Percentiles rank a stretch among this genome's conserved stretches.
Evolutionary conservation across 108 stramenopile genomes (phyloP).

Genomic region (Ochromonas danica): DNA sequence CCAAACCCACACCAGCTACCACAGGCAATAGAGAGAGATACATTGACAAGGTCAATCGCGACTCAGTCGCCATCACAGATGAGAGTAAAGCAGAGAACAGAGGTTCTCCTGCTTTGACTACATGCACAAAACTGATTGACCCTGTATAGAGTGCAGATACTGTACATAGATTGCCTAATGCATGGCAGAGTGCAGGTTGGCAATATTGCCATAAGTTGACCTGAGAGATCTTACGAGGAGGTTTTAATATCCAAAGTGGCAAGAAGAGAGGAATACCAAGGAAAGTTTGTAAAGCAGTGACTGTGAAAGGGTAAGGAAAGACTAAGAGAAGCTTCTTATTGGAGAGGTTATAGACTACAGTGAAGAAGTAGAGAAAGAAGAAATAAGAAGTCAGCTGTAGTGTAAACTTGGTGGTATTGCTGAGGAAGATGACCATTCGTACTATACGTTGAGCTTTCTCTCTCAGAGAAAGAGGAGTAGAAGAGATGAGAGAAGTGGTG

Average conservation of each 20-base stretch:
- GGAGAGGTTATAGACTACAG: constrained; percentile 30
- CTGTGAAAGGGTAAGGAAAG: constrained; percentile 18
- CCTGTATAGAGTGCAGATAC: constrained; percentile 53
- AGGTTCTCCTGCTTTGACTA: constrained; percentile 57
- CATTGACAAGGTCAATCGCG: not conserved
- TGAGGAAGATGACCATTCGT: no score
- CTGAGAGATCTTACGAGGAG: not conserved
- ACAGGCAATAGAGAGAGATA: constrained; percentile 63
- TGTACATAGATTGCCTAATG: constrained; percentile 47
- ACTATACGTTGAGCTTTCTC: no score
- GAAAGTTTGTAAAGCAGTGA: not conserved
- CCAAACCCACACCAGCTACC: constrained; percentile 81
- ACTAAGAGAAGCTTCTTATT: constrained; percentile 12
- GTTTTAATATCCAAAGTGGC: constrained; percentile 20
- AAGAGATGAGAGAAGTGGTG: no score
- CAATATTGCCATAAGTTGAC: not conserved
- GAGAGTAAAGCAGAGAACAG: constrained; percentile 52
- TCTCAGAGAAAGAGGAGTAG: no score
- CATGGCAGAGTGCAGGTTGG: constrained; percentile 24
- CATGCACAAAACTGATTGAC: constrained; percentile 56
- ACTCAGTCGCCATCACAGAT: constrained; percentile 45
- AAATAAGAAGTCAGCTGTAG: constrained; percentile 10
- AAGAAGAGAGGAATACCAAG: constrained; percentile 29
- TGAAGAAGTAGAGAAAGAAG: constrained; percentile 23
- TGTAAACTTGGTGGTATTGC: no score